Percentiles rank a stretch among this genome's conserved stretches.
These are phyloP conservation scores for Hygrocybe punicea DNA, from an alignment of 768 basidiomycete species.

Conservation along the genomic window DNA sequence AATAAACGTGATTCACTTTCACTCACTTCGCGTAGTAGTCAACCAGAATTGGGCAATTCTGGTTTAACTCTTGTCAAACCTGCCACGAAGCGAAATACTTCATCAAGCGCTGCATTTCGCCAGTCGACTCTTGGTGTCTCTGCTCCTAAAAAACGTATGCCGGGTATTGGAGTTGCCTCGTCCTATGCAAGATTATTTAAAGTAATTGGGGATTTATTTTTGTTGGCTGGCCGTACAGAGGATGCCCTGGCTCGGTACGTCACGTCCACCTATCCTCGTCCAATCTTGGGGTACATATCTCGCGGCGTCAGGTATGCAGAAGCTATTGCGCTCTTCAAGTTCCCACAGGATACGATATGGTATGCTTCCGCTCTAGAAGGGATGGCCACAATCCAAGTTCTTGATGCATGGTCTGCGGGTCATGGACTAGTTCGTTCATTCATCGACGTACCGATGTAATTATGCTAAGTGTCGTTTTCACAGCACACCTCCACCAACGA, in stretches of 20 bases:
- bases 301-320: slow-evolving; percentile 69
- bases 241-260: slow-evolving; percentile 79
- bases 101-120: slow-evolving; percentile 46
- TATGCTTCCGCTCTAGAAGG: slow-evolving; percentile 87
- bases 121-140: slow-evolving; percentile 50
- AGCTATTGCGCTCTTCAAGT: slow-evolving; percentile 72
- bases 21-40: slow-evolving; percentile 49
- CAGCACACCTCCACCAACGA: slow-evolving; percentile 56
- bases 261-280: neutral
- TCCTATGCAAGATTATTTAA: slow-evolving; percentile 86
- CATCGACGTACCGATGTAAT: slow-evolving; percentile 8
- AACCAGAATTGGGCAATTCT: slow-evolving; percentile 50
- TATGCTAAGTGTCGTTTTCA: slow-evolving; percentile 8
- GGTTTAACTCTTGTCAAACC: slow-evolving; percentile 39
- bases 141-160: slow-evolving; percentile 57
- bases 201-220: slow-evolving; percentile 82
- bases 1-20: slow-evolving; percentile 44
- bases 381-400: slow-evolving; percentile 68
- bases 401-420: slow-evolving; percentile 82
- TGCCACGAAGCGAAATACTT: slow-evolving; percentile 53
- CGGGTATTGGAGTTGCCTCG: slow-evolving; percentile 62
- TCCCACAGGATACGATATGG: slow-evolving; percentile 77
- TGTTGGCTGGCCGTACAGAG: slow-evolving; percentile 79
- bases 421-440: slow-evolving; percentile 59
- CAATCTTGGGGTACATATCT: neutral